Conservation (phyloP, 352 stramenopile genomes). For the Phytophthora citricola region DNA sequence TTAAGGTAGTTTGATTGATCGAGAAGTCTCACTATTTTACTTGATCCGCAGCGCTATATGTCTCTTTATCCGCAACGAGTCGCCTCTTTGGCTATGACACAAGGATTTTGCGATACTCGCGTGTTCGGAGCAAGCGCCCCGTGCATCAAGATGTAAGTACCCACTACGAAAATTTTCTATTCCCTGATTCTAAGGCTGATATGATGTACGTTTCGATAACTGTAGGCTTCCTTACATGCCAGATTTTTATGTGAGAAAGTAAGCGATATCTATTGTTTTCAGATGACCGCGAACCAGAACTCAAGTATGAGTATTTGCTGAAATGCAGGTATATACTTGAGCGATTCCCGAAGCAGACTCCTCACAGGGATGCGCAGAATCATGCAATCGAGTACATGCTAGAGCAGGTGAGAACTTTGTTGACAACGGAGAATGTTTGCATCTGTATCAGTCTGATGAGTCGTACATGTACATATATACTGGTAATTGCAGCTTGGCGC, state of each 20-base stretch:
- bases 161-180: background rate
- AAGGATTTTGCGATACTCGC: constrained; percentile 67
- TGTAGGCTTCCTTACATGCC: constrained; percentile 69
- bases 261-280: background rate
- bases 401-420: constrained; percentile 47
- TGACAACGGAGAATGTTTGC: background rate
- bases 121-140: constrained; percentile 52
- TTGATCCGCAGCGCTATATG: constrained; percentile 52
- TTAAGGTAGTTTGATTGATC: too few species aligned
- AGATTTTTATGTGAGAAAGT: constrained; percentile 82
- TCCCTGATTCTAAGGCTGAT: background rate
- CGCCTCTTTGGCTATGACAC: constrained; percentile 64
- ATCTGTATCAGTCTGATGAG: background rate
- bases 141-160: constrained; percentile 60
- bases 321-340: constrained; percentile 61
- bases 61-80: constrained; percentile 67
- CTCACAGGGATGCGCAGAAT: constrained; percentile 33
- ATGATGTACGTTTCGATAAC: background rate
- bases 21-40: background rate
- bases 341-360: constrained; percentile 47
- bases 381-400: constrained; percentile 74
- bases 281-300: background rate
- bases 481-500: constrained; percentile 39
- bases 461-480: background rate
- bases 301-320: background rate